Percentiles rank a stretch among this genome's conserved stretches.
phyloP scores from a whole-genome alignment of 129 eudicot genomes.

The Artemisia argyi region DNA sequence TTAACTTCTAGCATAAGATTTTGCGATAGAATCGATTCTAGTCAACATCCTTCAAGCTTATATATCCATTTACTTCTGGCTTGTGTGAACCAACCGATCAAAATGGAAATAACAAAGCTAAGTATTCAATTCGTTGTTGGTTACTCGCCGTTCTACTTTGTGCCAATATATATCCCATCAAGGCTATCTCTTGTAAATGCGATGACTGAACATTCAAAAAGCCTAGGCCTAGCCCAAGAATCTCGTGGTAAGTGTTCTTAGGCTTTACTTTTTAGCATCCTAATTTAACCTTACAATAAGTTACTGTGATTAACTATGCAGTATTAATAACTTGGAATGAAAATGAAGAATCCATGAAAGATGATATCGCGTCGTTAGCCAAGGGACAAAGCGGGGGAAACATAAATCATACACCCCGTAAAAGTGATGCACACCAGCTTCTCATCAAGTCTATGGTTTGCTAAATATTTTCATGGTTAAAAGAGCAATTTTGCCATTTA shows the following conservation, averaged over 20 bases:
- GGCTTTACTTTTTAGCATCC: background rate
- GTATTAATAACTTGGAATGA: background rate
- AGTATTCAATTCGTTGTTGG: conserved; percentile 20
- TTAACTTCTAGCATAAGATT: background rate
- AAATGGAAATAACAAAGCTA: conserved; percentile 30
- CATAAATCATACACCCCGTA: conserved; percentile 28
- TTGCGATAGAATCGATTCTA: conserved; percentile 16
- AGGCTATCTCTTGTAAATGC: conserved; percentile 19
- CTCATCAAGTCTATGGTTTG: too few relatives aligned
- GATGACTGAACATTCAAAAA: conserved; percentile 17
- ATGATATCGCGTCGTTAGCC: conserved; percentile 11
- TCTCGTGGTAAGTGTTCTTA: conserved; percentile 22
- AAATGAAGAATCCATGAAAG: conserved; percentile 8
- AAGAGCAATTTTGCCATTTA: too few relatives aligned
- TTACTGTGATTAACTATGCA: conserved; percentile 11
- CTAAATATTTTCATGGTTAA: too few relatives aligned
- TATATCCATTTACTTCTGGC: conserved; percentile 19
- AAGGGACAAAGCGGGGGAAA: conserved; percentile 29
- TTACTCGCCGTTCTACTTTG: conserved; percentile 25
- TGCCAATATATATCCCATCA: conserved; percentile 30
- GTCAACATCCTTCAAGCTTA: conserved; percentile 3
- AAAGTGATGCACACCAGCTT: conserved; percentile 9
- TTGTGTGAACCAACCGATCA: background rate
- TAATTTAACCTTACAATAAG: background rate
- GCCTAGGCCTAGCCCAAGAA: conserved; percentile 26